A percentile compares a stretch with the other conserved stretches of the same genome.
Evolutionary conservation across 352 stramenopile species (phyloP).

Genomic region (Albugo laibachii): DNA sequence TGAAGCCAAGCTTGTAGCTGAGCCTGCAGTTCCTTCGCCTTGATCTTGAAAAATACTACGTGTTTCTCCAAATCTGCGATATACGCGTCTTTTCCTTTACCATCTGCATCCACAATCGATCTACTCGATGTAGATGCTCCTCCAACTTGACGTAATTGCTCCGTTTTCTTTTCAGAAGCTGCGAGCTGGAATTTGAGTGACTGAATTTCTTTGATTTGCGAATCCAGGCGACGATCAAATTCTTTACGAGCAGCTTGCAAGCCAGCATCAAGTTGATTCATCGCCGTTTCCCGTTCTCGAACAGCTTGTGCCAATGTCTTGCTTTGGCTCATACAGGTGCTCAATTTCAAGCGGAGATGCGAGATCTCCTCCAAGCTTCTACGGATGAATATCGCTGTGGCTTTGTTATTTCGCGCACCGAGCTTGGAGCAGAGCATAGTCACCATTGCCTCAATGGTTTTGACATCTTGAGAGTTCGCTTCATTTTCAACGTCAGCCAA

Average conservation of each 20-base stretch:
- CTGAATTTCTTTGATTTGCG: constrained; percentile 23
- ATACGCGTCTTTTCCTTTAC: constrained; percentile 68
- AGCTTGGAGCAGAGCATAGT: constrained; percentile 16
- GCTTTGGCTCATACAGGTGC: constrained; percentile 4
- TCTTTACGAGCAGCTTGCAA: constrained; percentile 37
- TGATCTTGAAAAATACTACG: constrained; percentile 73
- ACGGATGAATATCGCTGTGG: constrained; percentile 12
- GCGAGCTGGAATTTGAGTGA: constrained; percentile 6
- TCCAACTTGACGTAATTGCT: constrained; percentile 17
- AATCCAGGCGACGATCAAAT: constrained; percentile 41
- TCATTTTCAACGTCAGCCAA: constrained; percentile 24
- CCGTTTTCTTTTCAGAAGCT: constrained; percentile 7
- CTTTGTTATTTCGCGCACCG: background rate
- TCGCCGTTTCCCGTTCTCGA: constrained; percentile 21
- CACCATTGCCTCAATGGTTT: constrained; percentile 21
- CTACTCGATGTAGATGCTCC: background rate
- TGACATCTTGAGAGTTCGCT: constrained; percentile 18
- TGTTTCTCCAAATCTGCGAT: constrained; percentile 68
- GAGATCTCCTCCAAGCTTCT: constrained; percentile 37
- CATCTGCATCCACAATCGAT: background rate
- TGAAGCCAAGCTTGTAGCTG: constrained; percentile 65
- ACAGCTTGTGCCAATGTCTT: constrained; percentile 18
- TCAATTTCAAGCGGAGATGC: constrained; percentile 13
- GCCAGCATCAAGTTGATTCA: constrained; percentile 40
- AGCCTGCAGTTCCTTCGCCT: constrained; percentile 69